A percentile compares a stretch with the other conserved stretches of the same genome.
Conservation (phyloP, 228 moss, liverwort and hornwort genomes). For the Sphagnum fallax region DNA sequence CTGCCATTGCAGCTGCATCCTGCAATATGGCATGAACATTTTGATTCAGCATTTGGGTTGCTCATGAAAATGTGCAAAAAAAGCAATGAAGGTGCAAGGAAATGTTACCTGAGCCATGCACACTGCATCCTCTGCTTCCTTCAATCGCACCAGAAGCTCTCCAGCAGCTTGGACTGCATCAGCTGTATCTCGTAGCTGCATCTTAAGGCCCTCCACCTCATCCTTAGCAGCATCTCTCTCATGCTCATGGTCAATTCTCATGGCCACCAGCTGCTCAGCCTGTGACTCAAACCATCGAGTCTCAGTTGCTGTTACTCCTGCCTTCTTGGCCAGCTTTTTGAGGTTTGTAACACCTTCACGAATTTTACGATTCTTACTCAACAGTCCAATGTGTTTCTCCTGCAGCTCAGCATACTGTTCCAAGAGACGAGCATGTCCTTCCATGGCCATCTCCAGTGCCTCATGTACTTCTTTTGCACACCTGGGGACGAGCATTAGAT, state of each 20-base stretch:
- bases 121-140: conserved; percentile 96
- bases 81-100: background rate
- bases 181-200: conserved; percentile 78
- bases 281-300: conserved; percentile 92
- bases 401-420: conserved; percentile 98
- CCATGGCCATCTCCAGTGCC: conserved; percentile 97
- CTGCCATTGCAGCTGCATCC: conserved; percentile 79
- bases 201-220: conserved; percentile 57
- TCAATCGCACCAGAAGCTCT: conserved; percentile 79
- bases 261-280: conserved; percentile 69
- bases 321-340: conserved; percentile 78
- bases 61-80: background rate
- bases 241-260: conserved; percentile 79
- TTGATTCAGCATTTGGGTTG: background rate
- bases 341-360: conserved; percentile 84
- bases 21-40: conserved; percentile 8
- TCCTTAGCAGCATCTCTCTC: conserved; percentile 61
- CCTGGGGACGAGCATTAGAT: conserved; percentile 7
- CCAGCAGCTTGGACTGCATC: conserved; percentile 98
- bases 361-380: conserved; percentile 83
- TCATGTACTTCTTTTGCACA: conserved; percentile 89
- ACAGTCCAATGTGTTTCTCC: conserved; percentile 82
- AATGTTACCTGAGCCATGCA: conserved; percentile 68
- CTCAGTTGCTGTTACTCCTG: conserved; percentile 64
- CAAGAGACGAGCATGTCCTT: conserved; percentile 82